A percentile compares a stretch with the other conserved stretches of the same genome.
These are phyloP conservation scores for Cladosporium cucumerinum DNA, from an alignment of 2,329 filamentous ascomycete genomes.

Conservation along the genomic window DNA sequence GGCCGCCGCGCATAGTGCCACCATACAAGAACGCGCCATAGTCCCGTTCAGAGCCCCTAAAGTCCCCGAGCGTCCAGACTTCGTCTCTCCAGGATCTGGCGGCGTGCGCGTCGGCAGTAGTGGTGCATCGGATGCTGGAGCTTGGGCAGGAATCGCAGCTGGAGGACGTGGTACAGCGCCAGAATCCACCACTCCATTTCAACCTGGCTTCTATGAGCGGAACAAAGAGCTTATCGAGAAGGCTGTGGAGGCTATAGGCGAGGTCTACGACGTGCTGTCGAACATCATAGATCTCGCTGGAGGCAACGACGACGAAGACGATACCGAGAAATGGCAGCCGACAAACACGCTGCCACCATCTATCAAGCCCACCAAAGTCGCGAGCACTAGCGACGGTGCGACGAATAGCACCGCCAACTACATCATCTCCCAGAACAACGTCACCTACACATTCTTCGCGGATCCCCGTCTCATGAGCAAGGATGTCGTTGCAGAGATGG, in stretches of 20 bases:
- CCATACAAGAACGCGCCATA: not conserved
- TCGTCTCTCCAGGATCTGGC: not conserved
- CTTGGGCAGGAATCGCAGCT: not conserved
- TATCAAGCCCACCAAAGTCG: not conserved
- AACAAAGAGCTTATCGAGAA: slow-evolving; percentile 10
- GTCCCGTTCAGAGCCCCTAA: not conserved
- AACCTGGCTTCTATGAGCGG: not conserved
- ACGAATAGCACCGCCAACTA: slow-evolving; percentile 3
- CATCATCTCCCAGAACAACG: slow-evolving; percentile 2
- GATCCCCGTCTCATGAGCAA: slow-evolving; percentile 13
- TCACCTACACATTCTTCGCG: slow-evolving; percentile 7
- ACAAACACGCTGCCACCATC: not conserved
- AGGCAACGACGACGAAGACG: not conserved
- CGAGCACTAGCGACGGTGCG: slow-evolving; percentile 7
- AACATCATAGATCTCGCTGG: slow-evolving; percentile 1
- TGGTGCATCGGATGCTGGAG: not conserved
- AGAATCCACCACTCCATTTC: not conserved
- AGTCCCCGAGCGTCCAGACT: not conserved
- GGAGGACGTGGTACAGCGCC: slow-evolving; percentile 1
- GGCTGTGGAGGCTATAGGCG: not conserved
- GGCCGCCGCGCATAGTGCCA: not conserved
- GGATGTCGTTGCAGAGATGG: slow-evolving; percentile 5
- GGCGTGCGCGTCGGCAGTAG: not conserved
- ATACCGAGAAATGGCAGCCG: not conserved
- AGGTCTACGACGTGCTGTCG: slow-evolving; percentile 1